Evolutionary conservation across 257 asterid species (phyloP), one percentile per base, ranked within the genome.

Genomic region (Mitragyna speciosa): DNA sequence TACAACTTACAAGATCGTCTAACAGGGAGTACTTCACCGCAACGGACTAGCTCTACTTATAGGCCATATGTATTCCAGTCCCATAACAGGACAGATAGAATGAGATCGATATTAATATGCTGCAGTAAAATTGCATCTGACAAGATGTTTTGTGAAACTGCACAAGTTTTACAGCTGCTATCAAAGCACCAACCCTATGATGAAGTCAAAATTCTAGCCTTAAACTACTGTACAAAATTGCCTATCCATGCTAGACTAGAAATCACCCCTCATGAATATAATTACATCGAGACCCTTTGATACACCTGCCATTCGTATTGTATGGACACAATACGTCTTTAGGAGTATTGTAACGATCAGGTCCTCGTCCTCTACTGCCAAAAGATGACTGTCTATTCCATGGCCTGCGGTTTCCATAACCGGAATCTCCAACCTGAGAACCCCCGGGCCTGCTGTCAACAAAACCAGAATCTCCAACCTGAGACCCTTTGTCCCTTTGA

Each of bases 221-320:
- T 54, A 82, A 68, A 59, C 70, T 63, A 83, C 88, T 82, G 80
- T 84, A 82, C 89, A 88, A 79, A 73, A 76, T 56, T 82, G 78
- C 31, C 76, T 76, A 80, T 59, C 70, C 78, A 45, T 69, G 79
- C 82, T 54, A 77, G 49, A 61, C 78, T 83, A 36, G 80, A 76
- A 54, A 12, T 73, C 63, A 22, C 70, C 82, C 31, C 47, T 30
- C 82, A 83, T 95, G 98, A 86, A 84, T 66, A 77, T 77, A 92
- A 87, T 95, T 89, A 86, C 99, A 95, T 20, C 78, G 63, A 28
- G 88, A 61, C 63, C 99, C 99, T 86, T 93, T 95, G 83, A 80
- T 82, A 86, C 99, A 95, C n/a, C 87, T 83, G 6, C 97, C 96
- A 22, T 85, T 82, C 0, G 48, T 75, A 82, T 91, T 85, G 83